Evolutionary conservation across 345 rosid genomes (phyloP).

Genomic region (Lepidium didymum): DNA sequence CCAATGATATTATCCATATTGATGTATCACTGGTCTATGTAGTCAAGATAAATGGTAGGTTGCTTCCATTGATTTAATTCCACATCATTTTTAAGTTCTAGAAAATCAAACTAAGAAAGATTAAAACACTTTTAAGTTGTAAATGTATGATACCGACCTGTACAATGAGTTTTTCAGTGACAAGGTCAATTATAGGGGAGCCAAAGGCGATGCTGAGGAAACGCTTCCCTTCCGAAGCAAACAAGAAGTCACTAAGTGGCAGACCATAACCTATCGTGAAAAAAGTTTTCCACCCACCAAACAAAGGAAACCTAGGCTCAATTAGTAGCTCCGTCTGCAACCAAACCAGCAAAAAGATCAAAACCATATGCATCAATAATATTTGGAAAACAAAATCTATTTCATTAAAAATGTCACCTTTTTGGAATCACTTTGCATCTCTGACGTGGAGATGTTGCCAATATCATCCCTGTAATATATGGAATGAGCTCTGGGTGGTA

Average conservation of each 20-base stretch:
- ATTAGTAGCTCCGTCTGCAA: constrained; percentile 80
- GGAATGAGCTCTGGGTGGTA: constrained; percentile 95
- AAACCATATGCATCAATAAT: constrained; percentile 2
- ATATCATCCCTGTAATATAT: constrained; percentile 89
- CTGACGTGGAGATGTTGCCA: constrained; percentile 98
- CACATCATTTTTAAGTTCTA: neutral
- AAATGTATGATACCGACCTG: constrained; percentile 45
- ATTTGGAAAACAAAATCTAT: neutral
- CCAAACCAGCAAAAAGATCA: constrained; percentile 21
- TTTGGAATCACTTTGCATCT: constrained; percentile 63
- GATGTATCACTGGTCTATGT: neutral
- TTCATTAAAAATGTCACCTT: constrained; percentile 44
- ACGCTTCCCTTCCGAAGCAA: constrained; percentile 67
- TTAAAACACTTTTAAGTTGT: neutral
- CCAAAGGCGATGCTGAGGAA: constrained; percentile 70
- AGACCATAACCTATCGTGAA: constrained; percentile 92
- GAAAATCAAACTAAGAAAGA: neutral
- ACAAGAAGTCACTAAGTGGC: constrained; percentile 81
- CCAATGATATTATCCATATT: neutral
- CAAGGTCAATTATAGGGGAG: constrained; percentile 66
- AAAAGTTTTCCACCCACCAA: constrained; percentile 96
- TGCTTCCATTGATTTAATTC: neutral
- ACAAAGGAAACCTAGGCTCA: constrained; percentile 92
- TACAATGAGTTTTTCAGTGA: constrained; percentile 63
- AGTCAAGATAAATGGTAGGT: neutral